Evolutionary conservation across 2,329 filamentous ascomycete genomes (phyloP).

Genomic region (Pseudogymnoascus sp.): DNA sequence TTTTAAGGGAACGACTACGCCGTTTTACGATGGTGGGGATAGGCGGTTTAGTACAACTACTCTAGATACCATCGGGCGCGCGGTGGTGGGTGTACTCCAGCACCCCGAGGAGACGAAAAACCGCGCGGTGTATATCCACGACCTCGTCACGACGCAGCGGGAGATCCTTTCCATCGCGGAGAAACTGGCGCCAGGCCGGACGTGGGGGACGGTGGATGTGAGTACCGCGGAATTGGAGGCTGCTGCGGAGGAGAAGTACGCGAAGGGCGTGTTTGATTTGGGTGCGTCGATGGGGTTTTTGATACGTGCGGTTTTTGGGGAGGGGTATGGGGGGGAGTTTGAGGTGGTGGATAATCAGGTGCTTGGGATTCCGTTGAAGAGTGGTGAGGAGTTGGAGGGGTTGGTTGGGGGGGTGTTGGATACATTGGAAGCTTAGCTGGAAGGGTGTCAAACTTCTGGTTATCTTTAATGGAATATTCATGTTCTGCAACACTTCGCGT

Average conservation of each 20-base stretch:
- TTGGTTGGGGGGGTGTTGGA: conserved; percentile 13
- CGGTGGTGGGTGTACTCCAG: neutral
- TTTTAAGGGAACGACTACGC: neutral
- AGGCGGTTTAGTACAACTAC: neutral
- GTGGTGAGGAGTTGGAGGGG: conserved; percentile 34
- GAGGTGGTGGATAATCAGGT: conserved; percentile 35
- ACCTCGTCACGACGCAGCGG: conserved; percentile 38
- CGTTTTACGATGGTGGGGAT: neutral
- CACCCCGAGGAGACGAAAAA: conserved; percentile 33
- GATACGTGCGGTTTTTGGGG: conserved; percentile 27
- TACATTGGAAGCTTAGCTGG: neutral
- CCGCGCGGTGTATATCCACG: conserved; percentile 37
- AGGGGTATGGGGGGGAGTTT: conserved; percentile 29
- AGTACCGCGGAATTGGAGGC: conserved; percentile 14
- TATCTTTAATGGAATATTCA: no score
- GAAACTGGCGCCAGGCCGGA: conserved; percentile 26
- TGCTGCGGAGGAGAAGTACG: conserved; percentile 15
- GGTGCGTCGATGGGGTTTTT: conserved; percentile 31
- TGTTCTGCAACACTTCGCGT: no score
- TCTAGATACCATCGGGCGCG: neutral
- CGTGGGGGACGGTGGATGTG: conserved; percentile 19
- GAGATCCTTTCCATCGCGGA: conserved; percentile 29
- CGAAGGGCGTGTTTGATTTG: conserved; percentile 22
- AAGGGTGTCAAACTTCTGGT: neutral
- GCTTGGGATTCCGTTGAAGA: conserved; percentile 37